Base-by-base conservation (phyloP, 2,329 filamentous ascomycete genomes). In the Xylaria sp. region DNA sequence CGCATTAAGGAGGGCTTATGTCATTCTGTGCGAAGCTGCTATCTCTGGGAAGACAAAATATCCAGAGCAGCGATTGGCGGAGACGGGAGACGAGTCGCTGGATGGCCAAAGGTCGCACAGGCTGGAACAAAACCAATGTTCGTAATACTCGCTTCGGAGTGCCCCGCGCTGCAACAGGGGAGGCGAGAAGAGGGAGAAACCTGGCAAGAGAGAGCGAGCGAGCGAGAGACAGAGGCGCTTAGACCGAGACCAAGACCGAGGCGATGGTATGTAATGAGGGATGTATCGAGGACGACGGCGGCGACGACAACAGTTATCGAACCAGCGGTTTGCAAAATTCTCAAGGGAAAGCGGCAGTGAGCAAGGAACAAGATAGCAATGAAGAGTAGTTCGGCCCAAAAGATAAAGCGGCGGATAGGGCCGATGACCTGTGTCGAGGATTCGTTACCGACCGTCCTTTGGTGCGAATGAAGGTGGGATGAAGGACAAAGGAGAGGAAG, bases 401-500 rank as follows among this genome's bases (percentile, higher is more conserved):
- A 36, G 41, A 46, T 3, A 13, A 46, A 52, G 39, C 23, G 55
- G 25, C 56, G 51, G 48, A 33, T 8, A 36, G 7, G 46, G 23
- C 46, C 36, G 46, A 23, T 36, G 12, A 23, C 12, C 28, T 9
- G 28, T 15, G 10, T 13, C n/a, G 46, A 62, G 25, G 33, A 46
- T 46, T 51, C 55, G 25, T 43, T 64, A 28, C 60, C 55, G 39
- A 41, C 52, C 36, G 48, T 31, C 36, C 18, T 41, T 48, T 49
- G 61, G 48, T 46, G 7, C 20, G 46, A 62, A 43, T 46, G 58
- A 66, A 56, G 28, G 65, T 67, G 65, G 60, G 65, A 66, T 66
- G 64, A 25, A 23, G 13, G 41, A 13, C 46, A 20, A 49, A 41
- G 23, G 31, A 46, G 31, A 23, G 43, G 54, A 56, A 55, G 60